Base-by-base conservation (phyloP, 73 alveolate genomes). In the Paramecium primaurelia region DNA sequence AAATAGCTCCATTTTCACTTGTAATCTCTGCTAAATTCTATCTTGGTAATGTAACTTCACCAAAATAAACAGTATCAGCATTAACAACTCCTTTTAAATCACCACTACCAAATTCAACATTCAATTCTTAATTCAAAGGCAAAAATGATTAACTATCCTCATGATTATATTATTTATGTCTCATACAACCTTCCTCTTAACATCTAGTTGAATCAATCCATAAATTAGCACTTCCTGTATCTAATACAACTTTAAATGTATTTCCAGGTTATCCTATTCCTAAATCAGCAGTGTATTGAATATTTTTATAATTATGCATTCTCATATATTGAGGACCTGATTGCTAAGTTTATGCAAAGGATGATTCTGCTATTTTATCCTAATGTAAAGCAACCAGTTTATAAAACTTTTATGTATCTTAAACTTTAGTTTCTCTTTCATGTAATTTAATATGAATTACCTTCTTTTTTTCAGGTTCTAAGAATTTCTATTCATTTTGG, bases 21-120 rank as follows among this genome's bases (percentile, higher is more conserved):
- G 95, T 88, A 49, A 96, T 93, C 77, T 95, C 98, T n/a, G 95
- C 98, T 71, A 96, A 34, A 30, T 69, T 45, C 49, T 96, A 95
- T 38, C 92, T 49, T 26, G 85, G 59, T 14, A 96, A 32, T 32
- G 91, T 92, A 10, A 92, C 37, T 14, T 93, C 92, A 7, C 97
- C 98, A 34, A 96, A 47, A 71, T 94, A 58, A 49, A 95, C 92
- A 20, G 92, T 88, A 37, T 95, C 98, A 87, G 86, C 73, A 68
- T 77, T 92, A 1, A 95, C 73, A 8, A 58, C 59, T 83, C 98
- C 98, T 77, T 83, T 75, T 3, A 95, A 59, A 30, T 54, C 92
- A 26, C 98, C 98, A 91, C 97, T 93, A 54, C 98, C 98, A 73
- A 95, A 95, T 83, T 91, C 88, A 80, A 80, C 91, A 44, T 22